Percentiles rank a stretch among this genome's conserved stretches.
Evolutionary conservation across 192 early-diverging fungal genomes (phyloP).

Genomic region (Mortierella claussenii): DNA sequence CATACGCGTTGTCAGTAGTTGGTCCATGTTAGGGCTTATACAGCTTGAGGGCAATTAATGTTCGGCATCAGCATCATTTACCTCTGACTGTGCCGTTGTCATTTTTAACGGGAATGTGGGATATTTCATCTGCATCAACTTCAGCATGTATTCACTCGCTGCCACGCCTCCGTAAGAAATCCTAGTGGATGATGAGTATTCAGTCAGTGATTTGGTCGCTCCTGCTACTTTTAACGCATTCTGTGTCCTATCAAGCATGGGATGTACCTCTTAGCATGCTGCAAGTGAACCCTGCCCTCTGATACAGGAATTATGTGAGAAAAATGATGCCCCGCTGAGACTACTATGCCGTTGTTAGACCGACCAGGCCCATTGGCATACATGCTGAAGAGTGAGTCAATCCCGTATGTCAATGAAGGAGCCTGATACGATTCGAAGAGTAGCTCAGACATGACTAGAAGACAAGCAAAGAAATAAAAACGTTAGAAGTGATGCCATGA

Average conservation of each 20-base stretch:
- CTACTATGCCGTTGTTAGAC: slow-evolving; percentile 73
- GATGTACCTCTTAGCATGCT: slow-evolving; percentile 76
- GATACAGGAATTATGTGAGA: slow-evolving; percentile 83
- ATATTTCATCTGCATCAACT: slow-evolving; percentile 91
- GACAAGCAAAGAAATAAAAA: not conserved
- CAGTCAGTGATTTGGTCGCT: too few species aligned
- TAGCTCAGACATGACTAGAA: slow-evolving; percentile 83
- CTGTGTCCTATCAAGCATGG: too few species aligned
- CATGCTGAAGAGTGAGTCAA: slow-evolving; percentile 90
- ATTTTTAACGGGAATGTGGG: slow-evolving; percentile 88
- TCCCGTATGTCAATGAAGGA: slow-evolving; percentile 83
- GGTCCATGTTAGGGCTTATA: slow-evolving; percentile 1
- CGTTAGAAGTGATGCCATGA: not conserved
- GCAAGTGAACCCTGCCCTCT: slow-evolving; percentile 66
- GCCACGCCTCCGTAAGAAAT: slow-evolving; percentile 83
- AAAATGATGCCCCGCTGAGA: slow-evolving; percentile 75
- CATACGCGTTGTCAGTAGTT: too few species aligned
- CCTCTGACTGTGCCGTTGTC: slow-evolving; percentile 77
- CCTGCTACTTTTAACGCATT: too few species aligned
- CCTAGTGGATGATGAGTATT: too few species aligned
- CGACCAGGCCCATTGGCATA: slow-evolving; percentile 73
- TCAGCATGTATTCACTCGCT: slow-evolving; percentile 84
- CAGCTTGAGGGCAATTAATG: too few species aligned
- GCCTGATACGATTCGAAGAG: slow-evolving; percentile 88
- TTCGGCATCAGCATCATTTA: slow-evolving; percentile 17